Evolutionary conservation across 768 basidiomycete species (phyloP).

Genomic region (Porphyrellus cyaneotinctus): DNA sequence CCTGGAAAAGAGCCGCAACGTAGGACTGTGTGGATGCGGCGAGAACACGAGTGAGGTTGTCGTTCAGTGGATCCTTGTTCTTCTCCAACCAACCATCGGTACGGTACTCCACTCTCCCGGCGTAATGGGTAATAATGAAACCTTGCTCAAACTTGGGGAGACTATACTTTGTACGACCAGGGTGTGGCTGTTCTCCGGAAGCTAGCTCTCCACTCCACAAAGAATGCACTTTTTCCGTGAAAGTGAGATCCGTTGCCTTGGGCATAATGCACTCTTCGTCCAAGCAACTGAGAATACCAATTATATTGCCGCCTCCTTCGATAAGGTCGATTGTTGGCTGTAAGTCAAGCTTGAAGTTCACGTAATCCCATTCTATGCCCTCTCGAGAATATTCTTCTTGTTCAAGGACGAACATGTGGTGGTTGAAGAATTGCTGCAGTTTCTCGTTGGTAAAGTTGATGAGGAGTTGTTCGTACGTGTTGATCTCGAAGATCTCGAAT

Average conservation of each 20-base stretch:
- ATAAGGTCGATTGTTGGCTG: constrained; percentile 99
- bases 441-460: constrained; percentile 99
- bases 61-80: constrained; percentile 98
- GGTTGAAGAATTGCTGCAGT: constrained; percentile 96
- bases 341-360: constrained; percentile 95
- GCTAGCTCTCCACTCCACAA: constrained; percentile 57
- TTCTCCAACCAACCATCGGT: constrained; percentile 98
- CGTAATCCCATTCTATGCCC: constrained; percentile 95
- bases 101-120: constrained; percentile 93
- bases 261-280: constrained; percentile 99
- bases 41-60: constrained; percentile 88
- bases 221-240: constrained; percentile 85
- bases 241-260: constrained; percentile 92
- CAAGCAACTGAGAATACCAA: constrained; percentile 88
- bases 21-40: constrained; percentile 79
- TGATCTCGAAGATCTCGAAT: constrained; percentile 94
- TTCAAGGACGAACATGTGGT: constrained; percentile 99
- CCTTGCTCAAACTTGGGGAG: constrained; percentile 88
- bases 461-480: constrained; percentile 94
- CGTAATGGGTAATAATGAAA: constrained; percentile 94
- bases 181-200: constrained; percentile 51
- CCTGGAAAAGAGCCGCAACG: constrained; percentile 79
- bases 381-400: constrained; percentile 98
- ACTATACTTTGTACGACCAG: constrained; percentile 79
- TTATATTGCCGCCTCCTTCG: constrained; percentile 64